phyloP scores from a whole-genome alignment of 257 asterid genomes.

The Nicotiana tomentosiformis region DNA sequence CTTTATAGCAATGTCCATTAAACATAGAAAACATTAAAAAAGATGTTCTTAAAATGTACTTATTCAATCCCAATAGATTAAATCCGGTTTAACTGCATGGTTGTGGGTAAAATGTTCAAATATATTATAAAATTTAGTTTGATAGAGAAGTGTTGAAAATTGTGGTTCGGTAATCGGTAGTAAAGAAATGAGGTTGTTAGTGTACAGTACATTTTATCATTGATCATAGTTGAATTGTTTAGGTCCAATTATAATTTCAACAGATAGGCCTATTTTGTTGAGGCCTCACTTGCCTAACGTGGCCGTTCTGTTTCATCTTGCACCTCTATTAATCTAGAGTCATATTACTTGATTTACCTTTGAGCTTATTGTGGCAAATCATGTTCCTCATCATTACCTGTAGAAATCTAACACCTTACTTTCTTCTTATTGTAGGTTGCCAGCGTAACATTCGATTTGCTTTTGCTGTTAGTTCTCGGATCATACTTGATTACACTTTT shows the following conservation, averaged over 20 bases:
- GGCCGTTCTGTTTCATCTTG: background rate
- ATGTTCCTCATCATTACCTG: background rate
- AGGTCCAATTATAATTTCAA: background rate
- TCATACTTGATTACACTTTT: slow-evolving; percentile 79
- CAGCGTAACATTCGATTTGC: slow-evolving; percentile 87
- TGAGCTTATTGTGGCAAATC: background rate
- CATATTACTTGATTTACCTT: background rate
- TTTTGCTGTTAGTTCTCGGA: slow-evolving; percentile 76
- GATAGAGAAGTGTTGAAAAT: background rate
- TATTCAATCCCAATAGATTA: background rate
- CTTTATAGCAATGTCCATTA: background rate
- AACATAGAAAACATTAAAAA: background rate
- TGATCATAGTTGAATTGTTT: background rate
- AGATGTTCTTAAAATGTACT: background rate
- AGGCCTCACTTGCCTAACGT: background rate
- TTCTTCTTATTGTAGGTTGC: slow-evolving; percentile 56
- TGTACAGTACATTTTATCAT: background rate
- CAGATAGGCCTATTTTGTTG: background rate
- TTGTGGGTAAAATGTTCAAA: background rate
- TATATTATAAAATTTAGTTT: background rate
- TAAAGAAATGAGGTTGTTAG: background rate
- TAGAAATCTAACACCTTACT: background rate
- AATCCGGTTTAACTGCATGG: background rate
- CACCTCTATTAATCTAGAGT: background rate
- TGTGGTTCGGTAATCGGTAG: background rate